A percentile compares a stretch with the other conserved stretches of the same genome.
These are phyloP conservation scores for Cerioporus squamosus DNA, from an alignment of 1,284 basidiomycete species.

Conservation along the genomic window DNA sequence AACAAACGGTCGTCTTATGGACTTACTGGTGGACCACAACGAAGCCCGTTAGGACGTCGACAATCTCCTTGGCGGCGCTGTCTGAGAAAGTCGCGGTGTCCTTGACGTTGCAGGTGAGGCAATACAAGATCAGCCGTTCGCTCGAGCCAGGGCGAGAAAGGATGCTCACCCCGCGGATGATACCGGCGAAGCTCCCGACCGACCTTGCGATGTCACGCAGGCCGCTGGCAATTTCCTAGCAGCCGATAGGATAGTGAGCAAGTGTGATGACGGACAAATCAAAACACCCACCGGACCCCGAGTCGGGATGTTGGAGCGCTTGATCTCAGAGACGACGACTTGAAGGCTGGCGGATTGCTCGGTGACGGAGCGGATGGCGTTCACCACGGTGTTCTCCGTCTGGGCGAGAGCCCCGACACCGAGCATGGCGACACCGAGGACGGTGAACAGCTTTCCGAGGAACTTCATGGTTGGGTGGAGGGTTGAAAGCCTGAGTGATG, in stretches of 20 bases:
- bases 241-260: neutral
- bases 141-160: neutral
- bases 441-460: neutral
- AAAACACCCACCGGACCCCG: neutral
- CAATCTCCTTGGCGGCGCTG: neutral
- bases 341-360: neutral
- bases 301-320: neutral
- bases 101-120: neutral
- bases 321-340: neutral
- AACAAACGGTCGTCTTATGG: neutral
- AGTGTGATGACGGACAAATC: no score
- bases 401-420: neutral
- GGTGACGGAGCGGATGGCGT: constrained; percentile 1
- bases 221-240: neutral
- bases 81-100: neutral
- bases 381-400: neutral
- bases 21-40: constrained; percentile 8
- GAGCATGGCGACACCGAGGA: neutral
- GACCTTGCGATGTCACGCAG: constrained; percentile 3
- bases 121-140: neutral
- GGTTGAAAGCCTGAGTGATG: neutral
- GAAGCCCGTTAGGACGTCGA: constrained; percentile 8
- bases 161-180: neutral
- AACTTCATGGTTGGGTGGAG: constrained; percentile 3
- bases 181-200: neutral